Evolutionary conservation across 345 rosid species (phyloP).

Genomic region (rapeseed (Brassica napus)): DNA sequence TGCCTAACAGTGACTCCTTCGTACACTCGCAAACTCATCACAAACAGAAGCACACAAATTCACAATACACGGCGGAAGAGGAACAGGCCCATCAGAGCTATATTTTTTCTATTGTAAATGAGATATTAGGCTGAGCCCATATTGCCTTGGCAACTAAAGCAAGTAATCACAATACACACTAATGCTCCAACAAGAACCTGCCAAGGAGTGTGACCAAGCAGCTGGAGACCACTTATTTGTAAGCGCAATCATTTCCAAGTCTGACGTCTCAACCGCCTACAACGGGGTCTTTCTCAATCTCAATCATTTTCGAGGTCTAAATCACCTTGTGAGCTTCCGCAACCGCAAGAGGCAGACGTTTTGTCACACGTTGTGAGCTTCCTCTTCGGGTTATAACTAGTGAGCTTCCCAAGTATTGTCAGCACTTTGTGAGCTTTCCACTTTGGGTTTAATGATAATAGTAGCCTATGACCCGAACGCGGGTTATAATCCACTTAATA

Average conservation of each 20-base stretch:
- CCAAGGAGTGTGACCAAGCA: not conserved
- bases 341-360: not conserved
- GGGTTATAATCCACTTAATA: not conserved
- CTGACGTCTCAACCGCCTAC: not conserved
- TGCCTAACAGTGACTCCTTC: constrained; percentile 6
- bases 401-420: not conserved
- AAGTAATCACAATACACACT: not conserved
- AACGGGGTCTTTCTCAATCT: not conserved
- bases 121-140: not conserved
- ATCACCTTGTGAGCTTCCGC: not conserved
- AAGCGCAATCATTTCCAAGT: not conserved
- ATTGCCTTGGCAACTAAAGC: not conserved
- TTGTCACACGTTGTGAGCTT: not conserved
- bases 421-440: not conserved
- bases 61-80: not conserved
- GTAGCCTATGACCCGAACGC: not conserved
- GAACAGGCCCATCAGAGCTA: not conserved
- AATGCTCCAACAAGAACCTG: not conserved
- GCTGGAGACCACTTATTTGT: not conserved
- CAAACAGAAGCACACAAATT: constrained; percentile 25
- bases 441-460: not conserved
- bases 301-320: not conserved
- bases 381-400: not conserved
- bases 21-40: not conserved
- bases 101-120: not conserved